These are phyloP conservation scores for Umbelopsis isabellina DNA, from an alignment of 192 early-diverging fungal genomes.

Conservation along the genomic window DNA sequence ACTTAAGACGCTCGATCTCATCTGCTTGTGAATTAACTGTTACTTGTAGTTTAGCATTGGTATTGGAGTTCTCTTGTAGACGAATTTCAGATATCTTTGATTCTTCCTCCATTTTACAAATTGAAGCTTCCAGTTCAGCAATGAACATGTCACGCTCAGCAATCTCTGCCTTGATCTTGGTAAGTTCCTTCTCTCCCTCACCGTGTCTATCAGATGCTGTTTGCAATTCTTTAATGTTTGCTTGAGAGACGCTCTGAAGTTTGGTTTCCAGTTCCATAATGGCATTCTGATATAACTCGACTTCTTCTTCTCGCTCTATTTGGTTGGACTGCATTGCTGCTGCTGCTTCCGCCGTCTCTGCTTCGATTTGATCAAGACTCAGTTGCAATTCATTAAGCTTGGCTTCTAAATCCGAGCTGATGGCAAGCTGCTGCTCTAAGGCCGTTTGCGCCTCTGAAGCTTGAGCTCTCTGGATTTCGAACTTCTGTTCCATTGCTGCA, in stretches of 20 bases:
- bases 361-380: not conserved
- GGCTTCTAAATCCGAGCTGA: not conserved
- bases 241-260: not conserved
- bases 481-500: not conserved
- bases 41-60: not conserved
- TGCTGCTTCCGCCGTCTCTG: not conserved
- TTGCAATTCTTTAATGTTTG: not conserved
- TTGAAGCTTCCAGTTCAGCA: not conserved
- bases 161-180: not conserved
- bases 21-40: not conserved
- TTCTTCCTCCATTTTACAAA: not conserved
- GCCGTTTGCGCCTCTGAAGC: not conserved
- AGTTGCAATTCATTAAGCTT: not conserved
- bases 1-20: not conserved
- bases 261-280: constrained; percentile 18
- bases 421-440: not conserved
- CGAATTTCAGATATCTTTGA: not conserved
- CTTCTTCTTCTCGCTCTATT: constrained; percentile 8
- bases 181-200: not conserved
- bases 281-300: constrained; percentile 14
- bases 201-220: not conserved
- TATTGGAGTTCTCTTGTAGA: not conserved
- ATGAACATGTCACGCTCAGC: constrained; percentile 12
- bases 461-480: not conserved
- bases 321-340: not conserved